Evolutionary conservation across 78 protist species (phyloP), one percentile per base, ranked within the genome.

Genomic region (Planoprotostelium fungivorum): DNA sequence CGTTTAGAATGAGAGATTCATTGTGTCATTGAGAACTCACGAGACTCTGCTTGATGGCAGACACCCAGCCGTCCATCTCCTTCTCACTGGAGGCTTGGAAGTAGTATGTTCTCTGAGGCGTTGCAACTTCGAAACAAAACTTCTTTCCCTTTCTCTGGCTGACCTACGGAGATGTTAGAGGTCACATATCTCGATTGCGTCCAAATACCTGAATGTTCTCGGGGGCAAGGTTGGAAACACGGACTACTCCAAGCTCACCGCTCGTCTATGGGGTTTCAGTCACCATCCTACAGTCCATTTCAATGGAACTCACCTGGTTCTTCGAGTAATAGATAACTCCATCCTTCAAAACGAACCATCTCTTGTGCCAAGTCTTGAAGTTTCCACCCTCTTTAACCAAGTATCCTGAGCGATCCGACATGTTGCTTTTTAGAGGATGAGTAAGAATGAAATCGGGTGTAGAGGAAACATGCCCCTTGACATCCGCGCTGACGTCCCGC

Each of bases 81-180:
- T 90, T 91, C 0, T 83, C 28, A 29, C 88, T 86, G 36, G 88
- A 38, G 29, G 95, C 92, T 38, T 90, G 89, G 89, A 93, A 88
- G 73, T 25, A 90, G 73, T 90, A 93, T 73, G 93, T 93, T 34
- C 95, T 29, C 0, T 90, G 93, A 0, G 93, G 95, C 36, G 95
- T 93, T 29, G 63, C 87, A 16, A 93, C 90, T 39, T 93, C 95
- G 36, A 93, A 93, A 29, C 34, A 85, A 90, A 89, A 89, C 83
- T 93, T 93, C 34, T 93, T 93, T 16, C 73, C 73, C 86, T 93
- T 93, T 93, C 91, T 93, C 31, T 35, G n/a, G 1, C 86, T 38
- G 73, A 51, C 16, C 73, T 51, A 16, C 73, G 16, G 73, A 51
- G 31, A 51, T 25, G 5, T 51, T 51, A 5, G 16, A 16, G 16